These are phyloP conservation scores for Talaromyces funiculosus DNA, from an alignment of 2,329 filamentous ascomycete species.

Conservation along the genomic window DNA sequence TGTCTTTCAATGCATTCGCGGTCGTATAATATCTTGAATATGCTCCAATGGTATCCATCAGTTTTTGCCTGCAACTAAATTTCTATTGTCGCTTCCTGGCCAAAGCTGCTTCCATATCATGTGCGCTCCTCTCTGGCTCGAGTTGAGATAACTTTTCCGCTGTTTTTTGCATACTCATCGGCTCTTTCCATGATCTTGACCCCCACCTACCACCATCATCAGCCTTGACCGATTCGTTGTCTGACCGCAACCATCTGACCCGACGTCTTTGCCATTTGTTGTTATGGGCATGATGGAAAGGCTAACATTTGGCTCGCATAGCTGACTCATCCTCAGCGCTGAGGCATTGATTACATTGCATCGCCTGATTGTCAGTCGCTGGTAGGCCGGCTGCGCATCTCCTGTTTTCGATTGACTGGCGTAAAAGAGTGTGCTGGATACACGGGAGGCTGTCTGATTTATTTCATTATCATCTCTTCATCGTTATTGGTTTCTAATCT, in stretches of 20 bases:
- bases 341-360: background rate
- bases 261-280: background rate
- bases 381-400: background rate
- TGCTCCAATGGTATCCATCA: background rate
- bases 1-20: background rate
- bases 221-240: background rate
- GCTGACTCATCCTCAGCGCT: background rate
- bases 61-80: background rate
- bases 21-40: background rate
- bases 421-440: background rate
- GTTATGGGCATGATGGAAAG: background rate
- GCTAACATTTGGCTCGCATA: background rate
- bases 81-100: background rate
- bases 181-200: too few relatives aligned
- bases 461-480: background rate
- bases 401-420: background rate
- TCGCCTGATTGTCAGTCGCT: background rate
- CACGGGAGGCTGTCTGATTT: background rate
- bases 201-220: background rate
- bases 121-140: background rate
- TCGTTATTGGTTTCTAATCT: background rate
- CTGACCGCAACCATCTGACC: conserved; percentile 4
- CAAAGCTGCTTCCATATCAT: background rate
- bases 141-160: background rate
- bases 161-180: background rate